Percentiles rank a stretch among this genome's conserved stretches.
These are phyloP conservation scores for Chlamydomonas urium DNA, from an alignment of 139 green algal species.

Conservation along the genomic window DNA sequence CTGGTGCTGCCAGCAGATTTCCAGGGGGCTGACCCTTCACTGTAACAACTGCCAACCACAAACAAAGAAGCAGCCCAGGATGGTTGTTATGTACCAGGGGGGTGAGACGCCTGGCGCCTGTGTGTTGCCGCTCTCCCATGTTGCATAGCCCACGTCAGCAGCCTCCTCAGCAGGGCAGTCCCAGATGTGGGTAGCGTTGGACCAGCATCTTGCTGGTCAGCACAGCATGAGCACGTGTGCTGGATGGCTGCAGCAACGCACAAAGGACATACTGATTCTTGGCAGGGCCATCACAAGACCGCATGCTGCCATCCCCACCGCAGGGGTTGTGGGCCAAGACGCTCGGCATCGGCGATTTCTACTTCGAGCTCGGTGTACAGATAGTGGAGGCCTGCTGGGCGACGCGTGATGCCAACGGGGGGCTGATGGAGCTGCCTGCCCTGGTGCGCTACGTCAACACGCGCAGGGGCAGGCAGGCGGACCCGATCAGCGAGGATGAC, in stretches of 20 bases:
- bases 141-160: not conserved
- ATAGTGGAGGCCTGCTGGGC: conserved; percentile 65
- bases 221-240: no score
- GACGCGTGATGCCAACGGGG: conserved; percentile 68
- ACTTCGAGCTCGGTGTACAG: conserved; percentile 90
- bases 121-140: not conserved
- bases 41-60: not conserved
- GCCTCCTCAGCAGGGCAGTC: no score
- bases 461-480: conserved; percentile 49
- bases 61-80: not conserved
- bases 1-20: no score
- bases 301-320: no score
- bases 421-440: conserved; percentile 70
- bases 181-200: no score
- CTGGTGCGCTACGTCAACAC: conserved; percentile 30
- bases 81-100: not conserved
- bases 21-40: not conserved
- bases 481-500: conserved; percentile 69
- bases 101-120: not conserved
- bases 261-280: no score
- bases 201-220: no score
- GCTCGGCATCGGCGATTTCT: conserved; percentile 93
- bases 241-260: no score
- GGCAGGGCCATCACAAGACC: no score
- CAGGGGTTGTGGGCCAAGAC: conserved; percentile 82